Base-by-base conservation (phyloP, 2,329 filamentous ascomycete genomes). In the Leptographium wingfieldii region DNA sequence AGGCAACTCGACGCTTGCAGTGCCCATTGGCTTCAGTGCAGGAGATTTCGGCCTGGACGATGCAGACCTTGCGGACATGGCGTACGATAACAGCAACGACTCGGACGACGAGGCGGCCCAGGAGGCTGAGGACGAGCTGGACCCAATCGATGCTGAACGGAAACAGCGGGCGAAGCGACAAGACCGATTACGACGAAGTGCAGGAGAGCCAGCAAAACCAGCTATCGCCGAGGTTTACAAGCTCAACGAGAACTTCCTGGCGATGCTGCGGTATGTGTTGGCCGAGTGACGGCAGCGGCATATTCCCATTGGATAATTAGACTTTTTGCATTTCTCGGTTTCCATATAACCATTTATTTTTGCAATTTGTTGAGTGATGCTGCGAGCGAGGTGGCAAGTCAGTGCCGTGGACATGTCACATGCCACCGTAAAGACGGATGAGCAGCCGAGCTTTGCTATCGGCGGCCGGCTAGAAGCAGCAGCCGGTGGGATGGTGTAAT, bases 31-130 rank as follows among this genome's bases (percentile, higher is more conserved):
- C 16, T 95, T 97, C 74, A 85, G 81, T 68, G 86, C 87, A 27
- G 83, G 82, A 56, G 94, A 99, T 73, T 99, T 99, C 74, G 94
- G 94, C 0, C 76, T 99, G 25, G 85, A 96, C 69, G 83, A 88
- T 68, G 85, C 88, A 69, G 94, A 97, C 69, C 76, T 97, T 16
- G 83, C 92, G 69, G 92, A 96, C 63, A 85, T 96, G 71, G 83
- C 83, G 53, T 90, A 94, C 66, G 88, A 88, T 3, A 88, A 92
- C 60, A 82, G 84, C 10, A 77, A 76, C 9, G 77, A 74, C 1
- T 82, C 80, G 1, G 84, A 85, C 58, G 82, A 77, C 1, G 83
- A 85, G 61, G 82, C 77, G 0, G 83, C 87, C 65, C 79, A 87
- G n/a, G 86, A 87, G 60, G 82, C 80, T 14, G 86, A 89, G 58